These are phyloP conservation scores for Trifolium repens DNA, from an alignment of 306 rosid species.

Conservation along the genomic window DNA sequence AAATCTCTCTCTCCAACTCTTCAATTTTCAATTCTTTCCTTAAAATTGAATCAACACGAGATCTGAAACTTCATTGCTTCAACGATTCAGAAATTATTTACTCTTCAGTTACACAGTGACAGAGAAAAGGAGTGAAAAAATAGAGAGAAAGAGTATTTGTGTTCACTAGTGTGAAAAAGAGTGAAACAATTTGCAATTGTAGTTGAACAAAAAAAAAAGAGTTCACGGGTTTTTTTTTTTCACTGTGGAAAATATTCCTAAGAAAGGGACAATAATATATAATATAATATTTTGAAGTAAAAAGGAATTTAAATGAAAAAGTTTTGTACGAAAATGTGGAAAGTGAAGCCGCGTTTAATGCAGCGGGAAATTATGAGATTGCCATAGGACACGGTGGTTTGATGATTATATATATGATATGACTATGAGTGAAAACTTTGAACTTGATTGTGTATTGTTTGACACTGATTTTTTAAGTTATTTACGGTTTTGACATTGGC, in stretches of 20 bases:
- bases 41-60: background rate
- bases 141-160: background rate
- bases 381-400: background rate
- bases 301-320: background rate
- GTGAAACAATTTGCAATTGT: constrained; percentile 10
- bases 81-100: background rate
- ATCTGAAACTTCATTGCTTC: constrained; percentile 43
- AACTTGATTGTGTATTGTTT: background rate
- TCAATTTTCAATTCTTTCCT: background rate
- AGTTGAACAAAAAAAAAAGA: background rate
- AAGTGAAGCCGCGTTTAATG: constrained; percentile 64
- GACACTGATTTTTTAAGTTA: background rate
- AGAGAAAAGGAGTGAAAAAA: background rate
- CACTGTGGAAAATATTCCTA: constrained; percentile 22
- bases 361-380: constrained; percentile 61
- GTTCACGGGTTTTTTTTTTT: constrained; percentile 42
- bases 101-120: background rate
- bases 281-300: background rate
- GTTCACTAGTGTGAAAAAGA: background rate
- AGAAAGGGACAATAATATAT: background rate
- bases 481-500: background rate
- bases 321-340: constrained; percentile 34
- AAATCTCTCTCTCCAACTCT: constrained; percentile 29
- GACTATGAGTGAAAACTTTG: background rate
- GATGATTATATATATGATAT: constrained; percentile 11